These are phyloP conservation scores for Microbotryomycetes sp. DNA, from an alignment of 1,284 basidiomycete species.

Conservation along the genomic window DNA sequence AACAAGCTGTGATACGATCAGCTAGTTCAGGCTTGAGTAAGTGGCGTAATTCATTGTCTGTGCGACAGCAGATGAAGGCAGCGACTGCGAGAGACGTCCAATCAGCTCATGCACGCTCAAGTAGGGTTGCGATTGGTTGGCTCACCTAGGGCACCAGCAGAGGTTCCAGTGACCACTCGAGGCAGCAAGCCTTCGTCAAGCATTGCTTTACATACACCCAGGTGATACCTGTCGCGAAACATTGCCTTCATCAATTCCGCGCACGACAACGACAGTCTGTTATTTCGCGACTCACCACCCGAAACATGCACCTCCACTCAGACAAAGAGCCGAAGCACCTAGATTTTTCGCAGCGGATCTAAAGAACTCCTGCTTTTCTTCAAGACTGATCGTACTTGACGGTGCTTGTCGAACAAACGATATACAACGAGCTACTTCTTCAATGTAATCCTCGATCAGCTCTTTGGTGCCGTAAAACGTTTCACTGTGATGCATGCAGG, in stretches of 20 bases:
- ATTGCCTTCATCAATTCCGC: not conserved
- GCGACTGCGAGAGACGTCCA: slow-evolving; percentile 40
- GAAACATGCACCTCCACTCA: slow-evolving; percentile 89
- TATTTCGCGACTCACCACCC: slow-evolving; percentile 62
- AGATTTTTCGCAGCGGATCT: slow-evolving; percentile 80
- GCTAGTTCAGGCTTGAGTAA: slow-evolving; percentile 77
- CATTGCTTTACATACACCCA: slow-evolving; percentile 87
- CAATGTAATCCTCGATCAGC: slow-evolving; percentile 76
- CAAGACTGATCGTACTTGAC: slow-evolving; percentile 56
- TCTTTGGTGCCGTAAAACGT: slow-evolving; percentile 84
- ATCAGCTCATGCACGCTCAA: not conserved
- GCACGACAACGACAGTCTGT: slow-evolving; percentile 1
- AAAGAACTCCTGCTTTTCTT: slow-evolving; percentile 91
- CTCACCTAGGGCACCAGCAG: slow-evolving; percentile 71
- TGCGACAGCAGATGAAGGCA: slow-evolving; percentile 74
- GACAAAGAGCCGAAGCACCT: slow-evolving; percentile 81
- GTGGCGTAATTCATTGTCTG: slow-evolving; percentile 74
- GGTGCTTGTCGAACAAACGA: slow-evolving; percentile 65
- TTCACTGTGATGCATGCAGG: slow-evolving; percentile 47
- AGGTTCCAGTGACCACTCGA: slow-evolving; percentile 80
- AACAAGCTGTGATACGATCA: slow-evolving; percentile 81
- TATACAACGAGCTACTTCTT: slow-evolving; percentile 53
- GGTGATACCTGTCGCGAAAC: slow-evolving; percentile 49
- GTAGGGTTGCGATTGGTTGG: not conserved
- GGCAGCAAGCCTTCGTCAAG: slow-evolving; percentile 82